phyloP scores from a whole-genome alignment of 208 protist species.

The Acanthamoeba rhysodes region DNA sequence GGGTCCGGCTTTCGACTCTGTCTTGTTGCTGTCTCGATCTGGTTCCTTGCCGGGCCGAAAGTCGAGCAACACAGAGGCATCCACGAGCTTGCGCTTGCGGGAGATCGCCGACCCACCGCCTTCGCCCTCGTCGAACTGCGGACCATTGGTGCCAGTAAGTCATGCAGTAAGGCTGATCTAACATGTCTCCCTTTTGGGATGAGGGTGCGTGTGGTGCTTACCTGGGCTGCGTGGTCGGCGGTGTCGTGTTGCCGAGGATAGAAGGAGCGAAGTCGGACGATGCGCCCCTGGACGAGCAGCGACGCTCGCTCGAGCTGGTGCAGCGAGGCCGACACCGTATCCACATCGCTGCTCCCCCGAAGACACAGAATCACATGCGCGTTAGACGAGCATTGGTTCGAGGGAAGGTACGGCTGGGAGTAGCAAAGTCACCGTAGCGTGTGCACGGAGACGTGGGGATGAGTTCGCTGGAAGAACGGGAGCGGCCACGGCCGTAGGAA shows the following conservation, averaged over 20 bases:
- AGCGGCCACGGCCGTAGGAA: slow-evolving; percentile 27
- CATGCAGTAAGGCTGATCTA: too few relatives aligned
- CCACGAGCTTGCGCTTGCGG: slow-evolving; percentile 15
- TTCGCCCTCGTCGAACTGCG: not conserved
- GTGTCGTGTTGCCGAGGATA: not conserved
- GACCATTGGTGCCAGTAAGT: not conserved
- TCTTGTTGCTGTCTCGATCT: too few relatives aligned
- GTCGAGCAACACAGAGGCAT: not conserved
- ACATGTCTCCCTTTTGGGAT: not conserved
- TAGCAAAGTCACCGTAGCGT: not conserved
- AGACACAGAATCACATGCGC: not conserved
- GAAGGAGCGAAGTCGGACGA: not conserved
- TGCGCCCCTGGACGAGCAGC: not conserved
- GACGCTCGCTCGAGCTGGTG: slow-evolving; percentile 13
- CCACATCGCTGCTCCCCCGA: not conserved
- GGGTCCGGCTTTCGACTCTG: not conserved
- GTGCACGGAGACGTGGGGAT: not conserved
- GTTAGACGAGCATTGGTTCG: too few relatives aligned
- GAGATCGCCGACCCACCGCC: not conserved
- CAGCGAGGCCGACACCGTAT: not conserved
- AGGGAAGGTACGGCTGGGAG: not conserved
- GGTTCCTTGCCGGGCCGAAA: not conserved
- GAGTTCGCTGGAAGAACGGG: not conserved
- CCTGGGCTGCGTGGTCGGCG: not conserved
- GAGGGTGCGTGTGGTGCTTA: not conserved